Evolutionary conservation across 805 yeast species (phyloP).

Genomic region (Priceomyces melissophilus): DNA sequence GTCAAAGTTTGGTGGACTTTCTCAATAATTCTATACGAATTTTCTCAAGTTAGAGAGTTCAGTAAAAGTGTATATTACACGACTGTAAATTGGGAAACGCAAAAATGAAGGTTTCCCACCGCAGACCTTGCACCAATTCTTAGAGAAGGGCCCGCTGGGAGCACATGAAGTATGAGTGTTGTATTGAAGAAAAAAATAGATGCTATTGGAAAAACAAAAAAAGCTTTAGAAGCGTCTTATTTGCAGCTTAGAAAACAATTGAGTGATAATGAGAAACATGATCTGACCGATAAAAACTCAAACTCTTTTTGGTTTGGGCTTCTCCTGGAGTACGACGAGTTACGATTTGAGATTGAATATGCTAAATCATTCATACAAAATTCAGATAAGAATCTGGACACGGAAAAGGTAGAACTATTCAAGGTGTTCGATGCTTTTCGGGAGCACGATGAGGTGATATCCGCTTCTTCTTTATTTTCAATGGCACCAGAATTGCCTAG

Average conservation of each 20-base stretch:
- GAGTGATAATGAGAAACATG: constrained; percentile 4
- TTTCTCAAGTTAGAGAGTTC: too few species aligned
- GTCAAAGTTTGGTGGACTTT: too few species aligned
- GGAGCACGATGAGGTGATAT: constrained; percentile 19
- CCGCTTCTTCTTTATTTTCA: constrained; percentile 18
- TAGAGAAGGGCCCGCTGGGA: background rate
- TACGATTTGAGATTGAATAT: constrained; percentile 22
- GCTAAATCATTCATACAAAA: constrained; percentile 20
- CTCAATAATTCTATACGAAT: too few species aligned
- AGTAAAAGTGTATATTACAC: too few species aligned
- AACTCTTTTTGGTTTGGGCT: constrained; percentile 7
- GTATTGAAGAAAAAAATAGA: constrained; percentile 14
- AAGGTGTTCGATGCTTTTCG: background rate
- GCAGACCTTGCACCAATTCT: constrained; percentile 6
- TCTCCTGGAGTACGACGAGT: constrained; percentile 24
- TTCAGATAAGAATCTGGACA: background rate
- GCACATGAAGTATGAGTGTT: constrained; percentile 9
- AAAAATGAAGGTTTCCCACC: constrained; percentile 5
- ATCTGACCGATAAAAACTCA: constrained; percentile 7
- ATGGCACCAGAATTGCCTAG: constrained; percentile 21
- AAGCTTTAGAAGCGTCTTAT: constrained; percentile 11
- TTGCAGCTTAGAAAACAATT: constrained; percentile 8
- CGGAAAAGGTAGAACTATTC: background rate
- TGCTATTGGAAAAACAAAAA: constrained; percentile 16
- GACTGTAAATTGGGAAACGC: too few species aligned